Evolutionary conservation across 2,329 filamentous ascomycete species (phyloP).

Genomic region (Cladophialophora psammophila): DNA sequence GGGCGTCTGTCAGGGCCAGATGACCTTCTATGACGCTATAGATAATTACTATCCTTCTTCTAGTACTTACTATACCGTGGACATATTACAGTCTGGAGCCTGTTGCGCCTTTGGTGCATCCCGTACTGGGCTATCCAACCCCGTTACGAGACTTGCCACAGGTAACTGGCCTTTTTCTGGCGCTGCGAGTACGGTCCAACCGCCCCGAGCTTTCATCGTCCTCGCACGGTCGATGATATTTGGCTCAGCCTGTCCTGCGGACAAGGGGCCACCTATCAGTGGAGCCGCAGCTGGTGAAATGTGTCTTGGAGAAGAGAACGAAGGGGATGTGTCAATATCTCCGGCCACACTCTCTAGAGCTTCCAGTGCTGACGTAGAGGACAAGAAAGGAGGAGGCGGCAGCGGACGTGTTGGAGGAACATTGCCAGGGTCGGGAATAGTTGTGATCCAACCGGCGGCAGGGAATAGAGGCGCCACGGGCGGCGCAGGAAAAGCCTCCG

Average conservation of each 20-base stretch:
- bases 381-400: conserved; percentile 4
- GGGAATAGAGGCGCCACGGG: not conserved
- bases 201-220: not conserved
- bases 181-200: not conserved
- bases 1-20: not conserved
- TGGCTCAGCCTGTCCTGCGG: not conserved
- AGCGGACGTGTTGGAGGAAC: not conserved
- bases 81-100: not conserved
- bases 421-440: not conserved
- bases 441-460: not conserved
- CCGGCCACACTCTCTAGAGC: not conserved
- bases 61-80: conserved; percentile 10
- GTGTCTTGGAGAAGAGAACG: not conserved
- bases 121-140: conserved; percentile 9
- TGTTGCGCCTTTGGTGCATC: conserved; percentile 9
- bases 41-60: not conserved
- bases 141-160: not conserved
- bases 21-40: not conserved
- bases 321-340: not conserved
- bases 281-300: not conserved
- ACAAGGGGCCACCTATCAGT: not conserved
- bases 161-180: not conserved
- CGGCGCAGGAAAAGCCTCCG: not conserved
- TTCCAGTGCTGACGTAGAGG: not conserved
- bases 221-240: not conserved